Evolutionary conservation across 176 grass and related monocot species (phyloP).

Genomic region (Eremochloa ophiuroides): DNA sequence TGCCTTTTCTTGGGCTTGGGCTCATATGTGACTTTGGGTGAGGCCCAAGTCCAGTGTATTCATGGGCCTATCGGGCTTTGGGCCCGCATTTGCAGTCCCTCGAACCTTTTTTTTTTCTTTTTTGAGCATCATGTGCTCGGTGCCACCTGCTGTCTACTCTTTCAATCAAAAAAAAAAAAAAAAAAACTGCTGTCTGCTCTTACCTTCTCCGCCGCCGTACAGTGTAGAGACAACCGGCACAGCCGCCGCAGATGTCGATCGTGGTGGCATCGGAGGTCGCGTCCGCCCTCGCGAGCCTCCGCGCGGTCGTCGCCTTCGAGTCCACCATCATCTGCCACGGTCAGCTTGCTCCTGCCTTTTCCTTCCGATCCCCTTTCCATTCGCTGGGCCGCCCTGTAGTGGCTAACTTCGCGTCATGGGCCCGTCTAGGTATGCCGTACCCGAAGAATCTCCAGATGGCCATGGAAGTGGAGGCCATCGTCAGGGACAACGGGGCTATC

Average conservation of each 20-base stretch:
- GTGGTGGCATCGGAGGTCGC: slow-evolving; percentile 63
- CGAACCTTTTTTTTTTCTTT: too few relatives aligned
- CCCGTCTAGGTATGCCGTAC: slow-evolving; percentile 77
- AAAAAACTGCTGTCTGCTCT: background rate
- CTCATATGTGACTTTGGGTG: too few relatives aligned
- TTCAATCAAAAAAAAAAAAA: too few relatives aligned
- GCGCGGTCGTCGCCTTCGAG: slow-evolving; percentile 75
- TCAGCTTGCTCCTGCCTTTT: background rate
- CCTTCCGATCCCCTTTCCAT: background rate
- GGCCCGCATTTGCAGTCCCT: too few relatives aligned
- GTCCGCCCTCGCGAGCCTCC: slow-evolving; percentile 47
- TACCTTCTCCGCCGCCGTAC: background rate
- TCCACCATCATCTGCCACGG: slow-evolving; percentile 95
- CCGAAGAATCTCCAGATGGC: slow-evolving; percentile 80
- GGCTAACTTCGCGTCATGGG: background rate
- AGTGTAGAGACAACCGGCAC: background rate
- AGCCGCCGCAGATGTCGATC: slow-evolving; percentile 1
- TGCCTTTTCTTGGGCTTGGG: too few relatives aligned
- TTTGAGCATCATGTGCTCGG: too few relatives aligned
- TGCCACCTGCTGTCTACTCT: too few relatives aligned
- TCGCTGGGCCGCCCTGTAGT: background rate
- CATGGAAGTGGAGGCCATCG: slow-evolving; percentile 78
- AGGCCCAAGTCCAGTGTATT: too few relatives aligned
- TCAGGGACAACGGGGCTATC: slow-evolving; percentile 63
- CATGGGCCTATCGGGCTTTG: too few relatives aligned